Base-by-base conservation (phyloP, 148 eudicot species). In the Spergularia marina region DNA sequence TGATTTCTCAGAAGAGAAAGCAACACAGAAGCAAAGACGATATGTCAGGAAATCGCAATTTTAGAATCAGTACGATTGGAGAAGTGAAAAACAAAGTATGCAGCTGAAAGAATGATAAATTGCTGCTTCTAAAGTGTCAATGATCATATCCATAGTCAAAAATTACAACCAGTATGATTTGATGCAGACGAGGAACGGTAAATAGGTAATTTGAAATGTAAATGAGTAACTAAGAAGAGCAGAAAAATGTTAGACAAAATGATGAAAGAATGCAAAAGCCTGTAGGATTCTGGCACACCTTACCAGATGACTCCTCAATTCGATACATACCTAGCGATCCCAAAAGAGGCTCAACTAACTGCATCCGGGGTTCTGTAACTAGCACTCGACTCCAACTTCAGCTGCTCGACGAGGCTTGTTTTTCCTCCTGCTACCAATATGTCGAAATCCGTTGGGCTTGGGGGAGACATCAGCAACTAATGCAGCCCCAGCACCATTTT, bases 351-450 rank as follows among this genome's bases (percentile, higher is more conserved):
- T 66, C 65, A 39, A 79, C 67, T 74, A 74, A 79, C 70, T 20
- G 7, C 36, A 17, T 20, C 5, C 49, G 39, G 69, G 20, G 20
- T 69, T 53, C 25, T 18, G 74, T 83, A 62, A 77, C 74, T 72
- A 84, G 83, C 91, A 88, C 70, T 87, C 90, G 25, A 91, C 89
- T 65, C 91, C 91, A 5, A 85, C 92, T 89, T 90, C 93, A 56
- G 97, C 95, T 65, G 96, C 96, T 66, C 97, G 84, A 72, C 87
- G 89, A 77, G 97, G 97, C 78, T 86, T 92, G 86, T 77, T 87
- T 83, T 92, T 92, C 72, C 97, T 81, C 76, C 96, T 84, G 78
- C 87, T 90, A 60, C 94, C 87, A 58, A 56, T 84, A 72, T 85
- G 95, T 44, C 94, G 84, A 75, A 90, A 87, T 25, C 92, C 90